A percentile compares a stretch with the other conserved stretches of the same genome.
phyloP scores from a whole-genome alignment of 257 asterid species.

The Nemophila menziesii region DNA sequence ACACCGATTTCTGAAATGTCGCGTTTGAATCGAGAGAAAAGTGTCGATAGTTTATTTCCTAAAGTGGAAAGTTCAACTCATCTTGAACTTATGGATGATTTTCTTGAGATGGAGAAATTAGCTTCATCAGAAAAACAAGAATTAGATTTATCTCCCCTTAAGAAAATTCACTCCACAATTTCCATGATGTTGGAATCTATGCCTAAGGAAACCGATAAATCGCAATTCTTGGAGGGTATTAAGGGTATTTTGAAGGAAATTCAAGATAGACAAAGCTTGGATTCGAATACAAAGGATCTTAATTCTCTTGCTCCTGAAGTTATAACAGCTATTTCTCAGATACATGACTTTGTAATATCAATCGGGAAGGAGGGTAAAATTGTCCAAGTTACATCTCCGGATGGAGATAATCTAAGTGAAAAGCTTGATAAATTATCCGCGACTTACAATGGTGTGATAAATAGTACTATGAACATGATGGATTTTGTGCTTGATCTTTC shows the following conservation, averaged over 20 bases:
- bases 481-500: conserved; percentile 68
- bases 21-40: conserved; percentile 59
- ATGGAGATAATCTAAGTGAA: conserved; percentile 40
- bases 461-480: conserved; percentile 24
- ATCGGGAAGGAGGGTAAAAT: conserved; percentile 63
- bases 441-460: conserved; percentile 38
- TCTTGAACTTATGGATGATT: conserved; percentile 90
- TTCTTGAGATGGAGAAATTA: conserved; percentile 95
- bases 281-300: conserved; percentile 16
- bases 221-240: conserved; percentile 41
- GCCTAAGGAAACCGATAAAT: conserved; percentile 39
- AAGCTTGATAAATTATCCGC: conserved; percentile 38
- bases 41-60: conserved; percentile 39
- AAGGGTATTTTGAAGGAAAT: conserved; percentile 45
- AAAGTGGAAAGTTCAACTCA: conserved; percentile 52
- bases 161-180: conserved; percentile 48
- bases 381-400: conserved; percentile 40
- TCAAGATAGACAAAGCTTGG: conserved; percentile 21
- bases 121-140: conserved; percentile 28
- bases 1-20: conserved; percentile 41
- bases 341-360: conserved; percentile 47
- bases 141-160: conserved; percentile 27
- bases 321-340: conserved; percentile 46
- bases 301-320: conserved; percentile 34
- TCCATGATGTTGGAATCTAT: conserved; percentile 46